phyloP scores from a whole-genome alignment of 371 early-diverging fungal species.

The Mortierella sp. region DNA sequence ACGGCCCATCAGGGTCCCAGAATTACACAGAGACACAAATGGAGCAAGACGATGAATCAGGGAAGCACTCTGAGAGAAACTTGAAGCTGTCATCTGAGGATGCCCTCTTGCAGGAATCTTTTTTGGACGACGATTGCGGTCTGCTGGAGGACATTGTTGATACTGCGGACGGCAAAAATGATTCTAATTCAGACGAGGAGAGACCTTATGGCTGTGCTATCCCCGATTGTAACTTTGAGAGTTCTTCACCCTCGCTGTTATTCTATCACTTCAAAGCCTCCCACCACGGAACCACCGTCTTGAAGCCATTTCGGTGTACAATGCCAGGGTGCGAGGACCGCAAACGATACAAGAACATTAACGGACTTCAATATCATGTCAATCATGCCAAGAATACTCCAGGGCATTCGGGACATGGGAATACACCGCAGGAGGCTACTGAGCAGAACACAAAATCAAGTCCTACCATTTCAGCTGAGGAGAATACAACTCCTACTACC shows the following conservation, averaged over 20 bases:
- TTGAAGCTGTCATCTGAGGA: conserved; percentile 22
- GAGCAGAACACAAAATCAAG: neutral
- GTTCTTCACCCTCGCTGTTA: conserved; percentile 69
- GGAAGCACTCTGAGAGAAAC: conserved; percentile 4
- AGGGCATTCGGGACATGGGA: conserved; percentile 51
- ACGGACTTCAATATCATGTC: conserved; percentile 95
- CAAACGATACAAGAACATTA: conserved; percentile 95
- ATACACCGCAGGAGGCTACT: conserved; percentile 4
- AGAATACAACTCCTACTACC: neutral
- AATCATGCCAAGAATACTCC: conserved; percentile 80
- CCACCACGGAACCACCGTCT: conserved; percentile 62
- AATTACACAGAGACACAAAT: conserved; percentile 6
- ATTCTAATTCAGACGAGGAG: conserved; percentile 56
- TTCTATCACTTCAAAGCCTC: conserved; percentile 77
- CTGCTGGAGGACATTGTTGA: conserved; percentile 24
- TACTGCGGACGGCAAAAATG: conserved; percentile 12
- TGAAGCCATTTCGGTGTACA: conserved; percentile 85
- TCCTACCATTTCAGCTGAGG: neutral
- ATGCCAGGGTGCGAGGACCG: conserved; percentile 77
- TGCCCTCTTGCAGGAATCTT: conserved; percentile 10
- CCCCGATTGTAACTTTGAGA: conserved; percentile 70
- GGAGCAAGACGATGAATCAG: conserved; percentile 22
- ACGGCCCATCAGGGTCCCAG: conserved; percentile 14
- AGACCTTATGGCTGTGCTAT: conserved; percentile 83
- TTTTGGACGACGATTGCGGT: conserved; percentile 20